Evolutionary conservation across 2,329 filamentous ascomycete species (phyloP), one percentile per base, ranked within the genome.

Genomic region (Chaetoscypha palmicola): DNA sequence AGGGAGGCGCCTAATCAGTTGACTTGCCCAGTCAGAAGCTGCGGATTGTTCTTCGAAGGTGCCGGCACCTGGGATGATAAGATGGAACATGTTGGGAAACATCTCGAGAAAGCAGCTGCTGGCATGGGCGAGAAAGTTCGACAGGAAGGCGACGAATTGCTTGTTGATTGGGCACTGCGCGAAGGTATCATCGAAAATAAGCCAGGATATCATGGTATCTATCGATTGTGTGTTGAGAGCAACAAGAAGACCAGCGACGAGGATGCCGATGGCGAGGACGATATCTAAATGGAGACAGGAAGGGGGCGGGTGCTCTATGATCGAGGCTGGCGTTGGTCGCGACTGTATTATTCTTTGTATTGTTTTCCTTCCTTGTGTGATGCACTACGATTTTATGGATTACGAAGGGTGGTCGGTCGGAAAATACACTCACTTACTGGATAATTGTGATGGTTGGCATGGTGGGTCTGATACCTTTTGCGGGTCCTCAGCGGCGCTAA

Each of bases 61-160:
- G 48, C 60, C 0, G 73, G 69, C 4, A 78, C 78, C 9, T 95
- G 89, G 89, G 84, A 92, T 46, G 74, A 81, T 45, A 73, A 86
- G 19, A 87, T 94, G 79, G 90, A 96, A 63, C 90, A 96, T 64
- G 77, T 94, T 2, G 87, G 86, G 0, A 73, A 77, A 46, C 90
- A 96, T 62, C 72, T 91, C 35, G 87, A 92, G 63, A 68, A 66
- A 22, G 68, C 65, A 0, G 67, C 65, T 3, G 3, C 62, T 14
- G 22, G 12, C 7, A 39, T 17, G 1, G 32, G 14, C 11, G 24
- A 19, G 11, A 31, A 30, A 5, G 38, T 55, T 1, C 21, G 46
- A 2, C 43, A 55, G 4, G 49, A 43, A 4, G 24, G 44, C 10
- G 57, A 59, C 47, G 8, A 23, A 0, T 34, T 52, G 10, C 46